Evolutionary conservation across 768 basidiomycete genomes (phyloP), one percentile per base, ranked within the genome.

Genomic region (Agaricus sinodeliciosus): DNA sequence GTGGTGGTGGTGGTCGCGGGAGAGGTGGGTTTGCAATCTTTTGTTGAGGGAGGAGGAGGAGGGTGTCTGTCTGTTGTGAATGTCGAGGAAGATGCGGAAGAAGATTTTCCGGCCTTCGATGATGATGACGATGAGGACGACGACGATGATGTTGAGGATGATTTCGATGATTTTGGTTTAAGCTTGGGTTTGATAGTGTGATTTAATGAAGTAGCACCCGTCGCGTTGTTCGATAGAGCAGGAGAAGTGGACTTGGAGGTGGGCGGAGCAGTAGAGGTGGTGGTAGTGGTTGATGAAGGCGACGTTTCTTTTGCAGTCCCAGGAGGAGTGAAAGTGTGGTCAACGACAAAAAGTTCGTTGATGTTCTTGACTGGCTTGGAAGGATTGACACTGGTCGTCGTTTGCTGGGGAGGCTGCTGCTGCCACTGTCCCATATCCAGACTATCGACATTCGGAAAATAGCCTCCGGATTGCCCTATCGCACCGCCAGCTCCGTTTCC

Each of bases 301-400:
- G 31, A 31, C 3, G 11, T 11, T 11, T 22, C 41, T 12, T 43
- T 34, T 6, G 41, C 28, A 59, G 59, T 71, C 68, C 36, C 69
- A 69, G 58, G 74, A 65, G 18, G 60, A 27, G 62, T 70, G 72
- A 59, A 75, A 0, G 51, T 46, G 15, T 36, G 36, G 25, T 53
- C 51, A 22, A 53, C 51, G 27, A 53, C 51, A 9, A 53, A 53
- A 12, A 53, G 43, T 26, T 53, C 44, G 43, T 53, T 53, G 43
- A 53, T 40, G 16, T 34, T 43, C 9, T 44, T 51, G 12, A 34
- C 19, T 6, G 19, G 11, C 31, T 22, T 25, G 12, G 42, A 7
- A 13, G 26, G 27, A 3, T 27, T 27, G 13, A n/a, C 9, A 26
- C n/a, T 49, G 25, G 25, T 16, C 34, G 31, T 8, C 11, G 7